Evolutionary conservation across 192 early-diverging fungal genomes (phyloP).

Genomic region (Neocallimastix lanati): DNA sequence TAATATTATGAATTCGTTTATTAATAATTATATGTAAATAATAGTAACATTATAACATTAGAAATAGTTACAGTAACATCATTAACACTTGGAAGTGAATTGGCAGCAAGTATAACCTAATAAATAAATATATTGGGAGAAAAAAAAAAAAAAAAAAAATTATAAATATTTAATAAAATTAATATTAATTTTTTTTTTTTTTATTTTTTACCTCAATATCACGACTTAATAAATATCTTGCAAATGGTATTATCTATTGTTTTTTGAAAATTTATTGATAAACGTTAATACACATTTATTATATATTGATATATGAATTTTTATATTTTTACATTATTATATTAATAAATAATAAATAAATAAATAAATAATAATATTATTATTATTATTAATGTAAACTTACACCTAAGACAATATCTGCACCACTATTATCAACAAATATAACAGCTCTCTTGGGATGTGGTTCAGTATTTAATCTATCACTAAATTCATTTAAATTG

Average conservation of each 20-base stretch:
- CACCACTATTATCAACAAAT: slow-evolving; percentile 72
- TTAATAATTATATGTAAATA: too few species aligned
- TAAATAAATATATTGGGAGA: too few species aligned
- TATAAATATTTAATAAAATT: neutral
- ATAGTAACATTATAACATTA: too few species aligned
- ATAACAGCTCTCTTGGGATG: slow-evolving; percentile 40
- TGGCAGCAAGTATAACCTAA: slow-evolving; percentile 53
- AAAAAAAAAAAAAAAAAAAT: neutral
- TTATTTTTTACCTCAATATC: slow-evolving; percentile 9
- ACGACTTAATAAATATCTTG: slow-evolving; percentile 29
- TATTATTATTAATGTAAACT: neutral
- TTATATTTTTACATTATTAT: too few species aligned
- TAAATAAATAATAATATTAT: too few species aligned
- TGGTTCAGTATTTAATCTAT: slow-evolving; percentile 6
- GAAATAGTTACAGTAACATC: slow-evolving; percentile 45
- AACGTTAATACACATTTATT: too few species aligned
- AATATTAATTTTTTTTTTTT: too few species aligned
- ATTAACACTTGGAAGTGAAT: slow-evolving; percentile 57
- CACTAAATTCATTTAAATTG: slow-evolving; percentile 18
- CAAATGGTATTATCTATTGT: slow-evolving; percentile 44
- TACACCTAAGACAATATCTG: slow-evolving; percentile 52
- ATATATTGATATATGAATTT: too few species aligned
- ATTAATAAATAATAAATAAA: too few species aligned
- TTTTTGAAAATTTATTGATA: too few species aligned
- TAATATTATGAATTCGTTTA: too few species aligned